Conservation (phyloP, 371 early-diverging fungal genomes). For the Dinochytrium kinnereticum region DNA sequence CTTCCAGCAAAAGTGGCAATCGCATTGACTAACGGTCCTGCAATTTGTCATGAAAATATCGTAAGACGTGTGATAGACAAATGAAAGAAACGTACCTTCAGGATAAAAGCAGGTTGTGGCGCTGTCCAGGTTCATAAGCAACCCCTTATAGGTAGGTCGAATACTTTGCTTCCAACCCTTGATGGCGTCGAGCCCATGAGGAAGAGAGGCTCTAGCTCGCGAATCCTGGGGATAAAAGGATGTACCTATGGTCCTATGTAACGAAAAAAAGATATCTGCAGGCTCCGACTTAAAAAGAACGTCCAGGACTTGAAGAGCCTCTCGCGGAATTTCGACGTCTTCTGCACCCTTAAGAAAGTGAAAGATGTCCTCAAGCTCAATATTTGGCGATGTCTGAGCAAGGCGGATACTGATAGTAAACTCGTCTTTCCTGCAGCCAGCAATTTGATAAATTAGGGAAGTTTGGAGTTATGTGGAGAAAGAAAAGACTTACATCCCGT, state of each 20-base stretch:
- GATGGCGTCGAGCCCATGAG: constrained; percentile 29
- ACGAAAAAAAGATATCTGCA: constrained; percentile 2
- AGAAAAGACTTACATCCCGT: constrained; percentile 10
- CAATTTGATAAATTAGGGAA: too few relatives aligned
- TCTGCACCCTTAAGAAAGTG: constrained; percentile 25
- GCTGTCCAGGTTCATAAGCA: constrained; percentile 46
- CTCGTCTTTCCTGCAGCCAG: constrained; percentile 30
- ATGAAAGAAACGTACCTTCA: constrained; percentile 24
- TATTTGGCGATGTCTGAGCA: constrained; percentile 21
- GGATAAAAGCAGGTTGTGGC: constrained; percentile 42
- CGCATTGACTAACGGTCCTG: too few relatives aligned
- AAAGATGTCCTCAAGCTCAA: constrained; percentile 39
- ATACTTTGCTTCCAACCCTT: constrained; percentile 46
- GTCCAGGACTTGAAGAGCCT: constrained; percentile 31
- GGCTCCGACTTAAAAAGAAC: constrained; percentile 28
- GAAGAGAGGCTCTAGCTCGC: not conserved
- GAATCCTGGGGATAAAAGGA: constrained; percentile 24
- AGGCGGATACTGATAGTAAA: constrained; percentile 22
- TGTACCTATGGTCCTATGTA: constrained; percentile 13
- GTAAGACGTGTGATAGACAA: too few relatives aligned
- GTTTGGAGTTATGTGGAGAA: constrained; percentile 24
- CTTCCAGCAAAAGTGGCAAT: constrained; percentile 12
- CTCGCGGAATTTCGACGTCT: constrained; percentile 20
- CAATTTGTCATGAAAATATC: too few relatives aligned
- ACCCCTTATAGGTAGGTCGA: constrained; percentile 24